Evolutionary conservation across 768 basidiomycete species (phyloP).

Genomic region (Termitomyces sp.): DNA sequence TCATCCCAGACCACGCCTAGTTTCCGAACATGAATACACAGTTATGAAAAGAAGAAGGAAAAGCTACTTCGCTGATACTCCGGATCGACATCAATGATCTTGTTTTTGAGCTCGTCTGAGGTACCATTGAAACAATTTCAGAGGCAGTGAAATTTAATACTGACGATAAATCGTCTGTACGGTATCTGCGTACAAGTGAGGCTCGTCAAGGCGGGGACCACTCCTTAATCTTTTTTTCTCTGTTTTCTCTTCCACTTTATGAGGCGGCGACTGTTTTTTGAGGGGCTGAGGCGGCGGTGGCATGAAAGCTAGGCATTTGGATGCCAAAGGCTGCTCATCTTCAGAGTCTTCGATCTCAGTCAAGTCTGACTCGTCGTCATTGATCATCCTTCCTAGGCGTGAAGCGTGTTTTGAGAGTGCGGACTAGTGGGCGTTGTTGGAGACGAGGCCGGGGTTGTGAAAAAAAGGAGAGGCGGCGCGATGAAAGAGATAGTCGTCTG

Average conservation of each 20-base stretch:
- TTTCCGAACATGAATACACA: background rate
- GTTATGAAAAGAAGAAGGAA: background rate
- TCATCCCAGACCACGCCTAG: constrained; percentile 64
- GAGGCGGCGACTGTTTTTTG: background rate
- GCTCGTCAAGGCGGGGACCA: constrained; percentile 26
- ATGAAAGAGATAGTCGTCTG: background rate
- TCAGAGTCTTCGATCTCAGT: constrained; percentile 42
- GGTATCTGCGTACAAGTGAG: constrained; percentile 21
- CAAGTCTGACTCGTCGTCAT: constrained; percentile 35
- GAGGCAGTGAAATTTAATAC: constrained; percentile 1
- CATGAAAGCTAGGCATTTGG: constrained; percentile 15
- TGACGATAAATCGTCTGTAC: constrained; percentile 39
- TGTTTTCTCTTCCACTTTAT: background rate
- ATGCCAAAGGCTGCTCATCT: constrained; percentile 22
- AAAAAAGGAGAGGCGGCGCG: background rate
- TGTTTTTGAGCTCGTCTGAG: constrained; percentile 43
- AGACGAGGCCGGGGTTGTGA: background rate
- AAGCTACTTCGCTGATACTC: constrained; percentile 58
- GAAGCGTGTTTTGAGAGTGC: background rate
- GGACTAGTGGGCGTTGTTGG: background rate
- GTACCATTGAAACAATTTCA: background rate
- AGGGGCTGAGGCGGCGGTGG: background rate
- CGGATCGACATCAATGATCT: constrained; percentile 50
- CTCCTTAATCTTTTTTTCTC: constrained; percentile 18
- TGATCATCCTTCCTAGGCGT: background rate